Percentiles rank a stretch among this genome's conserved stretches.
Evolutionary conservation across 768 basidiomycete genomes (phyloP).

Genomic region (Russula vinacea): DNA sequence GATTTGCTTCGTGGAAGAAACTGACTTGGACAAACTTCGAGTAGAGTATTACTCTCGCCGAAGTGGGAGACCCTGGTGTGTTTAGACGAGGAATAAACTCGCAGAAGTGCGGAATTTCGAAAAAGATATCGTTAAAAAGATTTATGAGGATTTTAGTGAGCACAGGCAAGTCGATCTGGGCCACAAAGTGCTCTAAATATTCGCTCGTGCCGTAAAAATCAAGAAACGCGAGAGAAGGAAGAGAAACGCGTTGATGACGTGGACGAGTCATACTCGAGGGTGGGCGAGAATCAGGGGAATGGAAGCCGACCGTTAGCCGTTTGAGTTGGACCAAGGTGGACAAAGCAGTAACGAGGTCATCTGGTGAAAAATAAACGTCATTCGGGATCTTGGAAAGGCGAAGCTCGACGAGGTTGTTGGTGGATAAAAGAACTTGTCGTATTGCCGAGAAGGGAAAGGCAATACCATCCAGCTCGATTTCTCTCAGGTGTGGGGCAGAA

Average conservation of each 20-base stretch:
- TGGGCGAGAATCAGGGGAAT: not conserved
- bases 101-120: conserved; percentile 7
- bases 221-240: not conserved
- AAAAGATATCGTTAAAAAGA: conserved; percentile 2
- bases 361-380: conserved; percentile 4
- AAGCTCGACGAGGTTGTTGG: conserved; percentile 3
- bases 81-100: not conserved
- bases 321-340: conserved; percentile 6
- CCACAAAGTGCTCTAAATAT: conserved; percentile 7
- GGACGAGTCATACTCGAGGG: not conserved
- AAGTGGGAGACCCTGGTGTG: not conserved
- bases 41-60: too few species aligned
- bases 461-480: not conserved
- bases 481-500: conserved; percentile 4
- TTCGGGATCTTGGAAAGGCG: not conserved
- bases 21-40: too few species aligned
- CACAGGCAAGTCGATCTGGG: not conserved
- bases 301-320: not conserved
- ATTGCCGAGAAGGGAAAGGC: conserved; percentile 4
- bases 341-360: not conserved
- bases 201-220: conserved; percentile 2
- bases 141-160: not conserved
- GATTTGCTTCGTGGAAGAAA: too few species aligned
- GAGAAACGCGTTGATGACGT: not conserved
- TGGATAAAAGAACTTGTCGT: conserved; percentile 11